phyloP scores from a whole-genome alignment of 2,329 filamentous ascomycete species.

The Alternaria panax region DNA sequence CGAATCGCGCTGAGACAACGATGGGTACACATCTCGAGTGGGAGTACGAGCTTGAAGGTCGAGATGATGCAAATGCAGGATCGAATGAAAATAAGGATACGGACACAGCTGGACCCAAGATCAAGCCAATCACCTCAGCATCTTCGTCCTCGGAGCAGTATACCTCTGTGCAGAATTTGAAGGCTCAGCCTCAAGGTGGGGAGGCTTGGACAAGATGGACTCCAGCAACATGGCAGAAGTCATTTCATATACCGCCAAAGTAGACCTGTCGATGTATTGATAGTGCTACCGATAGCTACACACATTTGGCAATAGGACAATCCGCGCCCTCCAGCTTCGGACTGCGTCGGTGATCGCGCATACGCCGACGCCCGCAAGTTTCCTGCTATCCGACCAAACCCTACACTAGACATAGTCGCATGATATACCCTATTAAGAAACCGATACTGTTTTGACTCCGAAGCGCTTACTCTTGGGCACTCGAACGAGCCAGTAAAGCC shows the following conservation, averaged over 20 bases:
- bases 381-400: too few relatives aligned
- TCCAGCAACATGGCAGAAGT: conserved; percentile 6
- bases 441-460: too few relatives aligned
- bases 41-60: conserved; percentile 10
- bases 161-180: background rate
- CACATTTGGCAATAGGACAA: background rate
- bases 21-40: conserved; percentile 18
- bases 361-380: too few relatives aligned
- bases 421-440: too few relatives aligned
- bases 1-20: conserved; percentile 9
- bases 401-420: too few relatives aligned
- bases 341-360: too few relatives aligned
- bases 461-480: too few relatives aligned
- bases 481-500: too few relatives aligned
- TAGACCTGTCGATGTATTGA: background rate
- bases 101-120: background rate
- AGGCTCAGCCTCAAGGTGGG: background rate
- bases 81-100: background rate
- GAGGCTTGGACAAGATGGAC: conserved; percentile 8
- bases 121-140: background rate
- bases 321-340: background rate
- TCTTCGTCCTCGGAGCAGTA: background rate
- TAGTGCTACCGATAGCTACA: background rate
- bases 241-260: background rate
- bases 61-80: background rate